These are phyloP conservation scores for Penicillium cosmopolitanum DNA, from an alignment of 495 filamentous ascomycete species.

Conservation along the genomic window DNA sequence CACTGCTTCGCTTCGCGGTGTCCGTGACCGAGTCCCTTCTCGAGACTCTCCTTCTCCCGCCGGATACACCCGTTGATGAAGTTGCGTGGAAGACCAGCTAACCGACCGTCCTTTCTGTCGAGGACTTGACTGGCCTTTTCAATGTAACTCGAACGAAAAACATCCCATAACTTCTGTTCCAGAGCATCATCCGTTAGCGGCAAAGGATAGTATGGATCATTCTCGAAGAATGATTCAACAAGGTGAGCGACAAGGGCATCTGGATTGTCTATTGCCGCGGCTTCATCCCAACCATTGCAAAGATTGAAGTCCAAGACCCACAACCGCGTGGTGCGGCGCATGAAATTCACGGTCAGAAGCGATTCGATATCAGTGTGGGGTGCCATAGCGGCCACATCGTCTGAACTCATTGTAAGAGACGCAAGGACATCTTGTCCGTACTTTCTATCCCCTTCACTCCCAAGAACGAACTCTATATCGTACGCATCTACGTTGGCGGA, in stretches of 20 bases:
- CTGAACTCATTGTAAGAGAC: neutral
- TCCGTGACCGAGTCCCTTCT: constrained; percentile 9
- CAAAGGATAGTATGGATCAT: constrained; percentile 49
- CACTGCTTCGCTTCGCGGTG: constrained; percentile 9
- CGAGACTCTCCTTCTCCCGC: constrained; percentile 4
- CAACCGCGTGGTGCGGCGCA: constrained; percentile 11
- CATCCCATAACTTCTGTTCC: constrained; percentile 39
- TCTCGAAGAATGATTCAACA: constrained; percentile 35
- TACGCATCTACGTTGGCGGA: constrained; percentile 38
- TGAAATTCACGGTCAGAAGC: neutral
- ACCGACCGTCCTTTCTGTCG: constrained; percentile 5
- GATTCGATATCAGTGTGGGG: constrained; percentile 11
- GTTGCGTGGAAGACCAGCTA: constrained; percentile 3
- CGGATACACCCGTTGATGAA: constrained; percentile 10
- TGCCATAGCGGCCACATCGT: neutral
- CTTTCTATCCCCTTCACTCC: constrained; percentile 9
- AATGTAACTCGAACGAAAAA: constrained; percentile 21
- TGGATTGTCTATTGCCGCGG: constrained; percentile 13
- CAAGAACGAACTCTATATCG: constrained; percentile 54
- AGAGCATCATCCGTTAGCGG: constrained; percentile 19
- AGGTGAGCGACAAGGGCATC: constrained; percentile 21
- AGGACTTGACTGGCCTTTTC: neutral
- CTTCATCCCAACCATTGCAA: constrained; percentile 36
- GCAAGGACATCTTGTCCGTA: neutral
- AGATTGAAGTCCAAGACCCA: constrained; percentile 49